These are phyloP conservation scores for Nicotiana noctiflora DNA, from an alignment of 257 asterid species.

Conservation along the genomic window DNA sequence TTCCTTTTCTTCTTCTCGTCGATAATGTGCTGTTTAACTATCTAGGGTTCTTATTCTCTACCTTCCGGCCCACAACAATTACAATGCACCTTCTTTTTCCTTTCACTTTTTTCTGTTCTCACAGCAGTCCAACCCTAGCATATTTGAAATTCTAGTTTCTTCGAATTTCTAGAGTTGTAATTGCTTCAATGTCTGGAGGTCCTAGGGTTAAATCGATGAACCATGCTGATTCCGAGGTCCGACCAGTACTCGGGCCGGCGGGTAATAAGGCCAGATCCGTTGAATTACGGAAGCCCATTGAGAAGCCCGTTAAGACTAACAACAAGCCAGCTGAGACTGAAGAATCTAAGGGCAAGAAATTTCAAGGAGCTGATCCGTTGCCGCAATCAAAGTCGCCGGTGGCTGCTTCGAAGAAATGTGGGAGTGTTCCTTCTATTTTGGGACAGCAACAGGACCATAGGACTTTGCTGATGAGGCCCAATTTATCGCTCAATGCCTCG, in stretches of 20 bases:
- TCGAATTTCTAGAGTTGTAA: not conserved
- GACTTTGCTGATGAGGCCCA: constrained; percentile 22
- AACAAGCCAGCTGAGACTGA: constrained; percentile 30
- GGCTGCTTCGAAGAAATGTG: constrained; percentile 37
- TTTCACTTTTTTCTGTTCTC: not conserved
- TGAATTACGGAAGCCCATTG: constrained; percentile 47
- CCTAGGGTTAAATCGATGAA: constrained; percentile 54
- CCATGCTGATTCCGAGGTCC: constrained; percentile 42
- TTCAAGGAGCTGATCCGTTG: constrained; percentile 25
- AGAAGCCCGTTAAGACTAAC: constrained; percentile 30
- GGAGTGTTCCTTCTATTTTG: constrained; percentile 36
- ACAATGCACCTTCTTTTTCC: constrained; percentile 9
- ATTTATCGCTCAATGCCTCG: constrained; percentile 64
- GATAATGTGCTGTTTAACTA: constrained; percentile 4
- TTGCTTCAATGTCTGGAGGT: constrained; percentile 58
- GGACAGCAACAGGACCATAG: constrained; percentile 46
- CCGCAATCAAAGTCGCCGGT: constrained; percentile 28
- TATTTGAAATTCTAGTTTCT: not conserved
- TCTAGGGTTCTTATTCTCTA: not conserved
- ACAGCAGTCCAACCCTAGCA: not conserved
- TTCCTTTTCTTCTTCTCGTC: not conserved
- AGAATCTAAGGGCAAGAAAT: constrained; percentile 30
- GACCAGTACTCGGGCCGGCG: constrained; percentile 78
- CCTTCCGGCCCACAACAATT: not conserved
- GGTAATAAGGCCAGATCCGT: constrained; percentile 65